phyloP scores from a whole-genome alignment of 192 early-diverging fungal genomes.

The Linnemannia exigua region DNA sequence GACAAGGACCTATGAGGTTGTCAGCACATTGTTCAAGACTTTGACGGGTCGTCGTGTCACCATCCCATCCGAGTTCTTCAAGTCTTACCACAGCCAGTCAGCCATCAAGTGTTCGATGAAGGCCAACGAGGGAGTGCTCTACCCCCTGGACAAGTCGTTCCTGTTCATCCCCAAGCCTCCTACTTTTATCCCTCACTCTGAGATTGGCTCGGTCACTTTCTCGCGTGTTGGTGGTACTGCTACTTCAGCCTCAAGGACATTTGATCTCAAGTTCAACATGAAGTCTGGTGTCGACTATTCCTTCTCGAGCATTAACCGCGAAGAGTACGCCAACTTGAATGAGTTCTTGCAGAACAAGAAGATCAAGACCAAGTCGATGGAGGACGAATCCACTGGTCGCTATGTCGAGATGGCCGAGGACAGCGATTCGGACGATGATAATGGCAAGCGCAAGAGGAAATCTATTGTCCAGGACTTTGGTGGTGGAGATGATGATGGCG shows the following conservation, averaged over 20 bases:
- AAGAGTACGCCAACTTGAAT: conserved; percentile 89
- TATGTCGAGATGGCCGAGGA: conserved; percentile 49
- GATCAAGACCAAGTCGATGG: conserved; percentile 77
- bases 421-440: conserved; percentile 50
- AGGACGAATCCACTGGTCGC: conserved; percentile 41
- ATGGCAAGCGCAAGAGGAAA: conserved; percentile 45
- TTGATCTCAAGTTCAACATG: conserved; percentile 96
- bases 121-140: conserved; percentile 95
- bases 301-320: conserved; percentile 91
- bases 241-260: conserved; percentile 79
- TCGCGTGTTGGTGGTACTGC: conserved; percentile 76
- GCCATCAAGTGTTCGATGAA: conserved; percentile 97
- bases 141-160: conserved; percentile 95
- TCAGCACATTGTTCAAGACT: conserved; percentile 88
- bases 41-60: conserved; percentile 84
- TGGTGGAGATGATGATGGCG: conserved; percentile 69
- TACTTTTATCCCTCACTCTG: conserved; percentile 87
- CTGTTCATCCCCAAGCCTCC: conserved; percentile 95
- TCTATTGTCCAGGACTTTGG: conserved; percentile 53
- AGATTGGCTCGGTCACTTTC: conserved; percentile 91
- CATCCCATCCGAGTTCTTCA: conserved; percentile 70
- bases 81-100: conserved; percentile 78
- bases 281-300: conserved; percentile 81
- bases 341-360: conserved; percentile 87
- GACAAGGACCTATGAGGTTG: conserved; percentile 86